Percentiles rank a stretch among this genome's conserved stretches.
phyloP scores from a whole-genome alignment of 768 basidiomycete species.

The Boletus rubescentipes region DNA sequence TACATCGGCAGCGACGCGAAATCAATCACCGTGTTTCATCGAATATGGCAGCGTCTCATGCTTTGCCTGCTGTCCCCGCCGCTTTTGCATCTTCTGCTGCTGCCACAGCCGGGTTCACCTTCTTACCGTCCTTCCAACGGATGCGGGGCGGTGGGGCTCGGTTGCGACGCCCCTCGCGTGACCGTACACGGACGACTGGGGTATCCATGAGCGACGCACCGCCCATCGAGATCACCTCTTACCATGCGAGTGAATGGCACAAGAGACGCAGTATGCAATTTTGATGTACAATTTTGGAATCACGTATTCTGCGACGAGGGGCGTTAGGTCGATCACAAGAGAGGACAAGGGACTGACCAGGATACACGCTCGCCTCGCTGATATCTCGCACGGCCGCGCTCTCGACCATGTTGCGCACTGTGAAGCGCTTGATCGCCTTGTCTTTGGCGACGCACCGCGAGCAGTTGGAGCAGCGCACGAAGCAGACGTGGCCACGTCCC shows the following conservation, averaged over 20 bases:
- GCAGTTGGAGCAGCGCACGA: constrained; percentile 99
- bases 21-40: constrained; percentile 11
- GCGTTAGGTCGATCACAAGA: too few species aligned
- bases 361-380: constrained; percentile 92
- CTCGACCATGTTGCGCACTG: constrained; percentile 99
- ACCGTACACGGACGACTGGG: constrained; percentile 95
- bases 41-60: constrained; percentile 34
- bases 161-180: constrained; percentile 93
- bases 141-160: constrained; percentile 95
- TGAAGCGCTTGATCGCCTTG: constrained; percentile 99
- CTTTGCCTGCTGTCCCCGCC: constrained; percentile 47
- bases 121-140: constrained; percentile 94
- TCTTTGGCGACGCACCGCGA: constrained; percentile 97
- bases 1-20: background rate
- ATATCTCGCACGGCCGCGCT: constrained; percentile 97
- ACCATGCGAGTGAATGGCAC: constrained; percentile 99
- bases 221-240: constrained; percentile 23
- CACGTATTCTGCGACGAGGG: constrained; percentile 67
- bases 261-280: constrained; percentile 98
- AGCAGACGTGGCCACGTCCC: constrained; percentile 93
- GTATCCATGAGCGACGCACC: too few species aligned
- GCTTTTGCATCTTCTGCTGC: constrained; percentile 86
- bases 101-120: constrained; percentile 93
- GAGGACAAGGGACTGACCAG: constrained; percentile 36
- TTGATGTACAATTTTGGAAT: constrained; percentile 98